Base-by-base conservation (phyloP, 2,329 filamentous ascomycete species). In the Colletotrichum truncatum region DNA sequence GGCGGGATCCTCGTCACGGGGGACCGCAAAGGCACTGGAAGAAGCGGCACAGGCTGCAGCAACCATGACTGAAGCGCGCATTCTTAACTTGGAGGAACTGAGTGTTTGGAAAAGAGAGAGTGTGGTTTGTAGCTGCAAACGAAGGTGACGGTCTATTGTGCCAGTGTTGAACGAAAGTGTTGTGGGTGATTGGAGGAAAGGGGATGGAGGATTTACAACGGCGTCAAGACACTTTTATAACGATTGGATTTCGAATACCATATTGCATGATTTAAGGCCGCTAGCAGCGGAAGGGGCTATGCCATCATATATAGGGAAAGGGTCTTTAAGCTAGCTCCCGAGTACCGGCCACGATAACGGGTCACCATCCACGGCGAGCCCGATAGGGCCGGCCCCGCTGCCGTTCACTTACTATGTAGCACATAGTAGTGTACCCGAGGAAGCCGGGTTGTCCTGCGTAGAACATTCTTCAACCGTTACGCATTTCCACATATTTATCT, bases 31-130 rank as follows among this genome's bases (percentile, higher is more conserved):
- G 28, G 21, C 34, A 28, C 45, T 49, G 28, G 41, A 23, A 23
- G 49, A 26, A 4, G 59, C 38, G 49, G 57, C 57, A 34, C 34
- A 60, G 14, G 49, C 28, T 23, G 57, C 56, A 12, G 57, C 62
- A 34, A 65, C n/a, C 46, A 55, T 46, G 59, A 59, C 49, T 21
- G 57, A 62, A 10, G 57, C 36, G 57, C 57, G 62, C 62, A 65
- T 65, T 5, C 30, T 48, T 38, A 18, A 23, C 28, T 10, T 12
- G 16, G 21, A 9, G 30, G 11, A 26, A 3, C 5, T 36, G 21
- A 4, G 9, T 23, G 21, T 4, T 38, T 11, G 8, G 4, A 30
- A 34, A 28, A 10, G 48, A 46, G 32, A 49, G 46, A 49, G 26
- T 49, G 26, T 26, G n/a, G n/a, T 14, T 30, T 28, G n/a, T 26